Evolutionary conservation across 2,329 filamentous ascomycete species (phyloP), one percentile per base, ranked within the genome.

Genomic region (Ceratocystiopsis sp.): DNA sequence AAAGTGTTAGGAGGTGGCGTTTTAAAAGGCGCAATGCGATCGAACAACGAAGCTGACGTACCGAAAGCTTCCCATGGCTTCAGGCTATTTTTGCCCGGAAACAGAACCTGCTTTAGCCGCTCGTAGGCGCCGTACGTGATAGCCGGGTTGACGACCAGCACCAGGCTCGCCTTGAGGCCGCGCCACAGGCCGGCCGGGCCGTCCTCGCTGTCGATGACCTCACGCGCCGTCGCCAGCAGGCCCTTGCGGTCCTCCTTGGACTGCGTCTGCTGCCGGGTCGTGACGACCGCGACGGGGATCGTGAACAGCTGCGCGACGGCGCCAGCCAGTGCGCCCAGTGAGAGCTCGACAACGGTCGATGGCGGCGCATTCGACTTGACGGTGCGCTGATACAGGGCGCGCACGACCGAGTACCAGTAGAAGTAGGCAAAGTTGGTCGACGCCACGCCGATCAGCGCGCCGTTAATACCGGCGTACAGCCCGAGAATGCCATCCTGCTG

Each of bases 341-440:
- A 72, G 45, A 98, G 69, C 62, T 98, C 91, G 38, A 80, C 69
- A 5, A 81, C 73, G 0, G 87, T 96, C 17, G 83, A 79, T 2
- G 86, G 84, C 21, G 79, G 57, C 4, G 55, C 56, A 4, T 58
- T 51, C 15, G 57, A 58, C 51, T 71, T 73, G 48, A 69, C 59
- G 36, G 73, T 65, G 51, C 72, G 73, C 51, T 84, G 62, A 59
- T 96, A 96, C 17, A 94, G 61, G 15, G 76, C 76, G 49, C 91
- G 78, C 32, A 95, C 84, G 25, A 91, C 65, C 6, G 85, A 89
- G 60, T 96, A 96, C 87, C 89, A 96, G 66, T 98, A 98, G 60
- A 98, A 98, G 65, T 98, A 98, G 54, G 91, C 91, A 59, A 98
- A 98, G 62, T 98, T 98, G 42, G 89, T 96, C 21, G 87, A 95